Evolutionary conservation across 257 asterid species (phyloP), one percentile per base, ranked within the genome.

Genomic region (Sherardia arvensis): DNA sequence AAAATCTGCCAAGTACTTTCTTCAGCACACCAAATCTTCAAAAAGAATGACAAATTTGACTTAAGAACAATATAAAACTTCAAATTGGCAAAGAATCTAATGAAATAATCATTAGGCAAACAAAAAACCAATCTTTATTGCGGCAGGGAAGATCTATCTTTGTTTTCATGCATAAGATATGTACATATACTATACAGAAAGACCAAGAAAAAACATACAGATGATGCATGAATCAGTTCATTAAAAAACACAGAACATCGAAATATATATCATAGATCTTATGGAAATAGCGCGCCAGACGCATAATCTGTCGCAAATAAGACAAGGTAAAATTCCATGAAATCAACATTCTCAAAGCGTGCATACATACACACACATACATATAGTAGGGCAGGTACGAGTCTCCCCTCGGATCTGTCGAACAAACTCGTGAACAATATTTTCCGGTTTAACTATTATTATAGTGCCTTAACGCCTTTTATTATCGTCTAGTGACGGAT

Each of bases 21-120:
- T 23, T 43, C 63, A 53, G 47, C 54, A 11, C 66, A 70, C 61
- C 56, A 64, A 9, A 30, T 38, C 64, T 22, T 32, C 27, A 28
- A 66, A 51, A 43, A 65, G 83, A 73, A 71, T 61, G 82, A 80
- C 87, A 80, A 74, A 71, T 59, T 78, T 80, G 85, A 82, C 86
- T 58, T 69, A 21, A 25, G 26, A 63, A 40, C 62, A 63, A 45
- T 47, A 14, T 30, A 43, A 36, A 21, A 33, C 27, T 71, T 69
- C 65, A 56, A 11, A 59, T 26, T 58, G 64, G 69, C 56, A 73
- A 66, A 66, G 61, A 65, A 65, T 21, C 54, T 55, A 56, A 45
- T 25, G 36, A 27, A 40, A 26, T 49, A 49, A 49, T n/a, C 26
- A 49, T n/a, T 17, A 7, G 22, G 9, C 32, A 20, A 49, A 48